A percentile compares a stretch with the other conserved stretches of the same genome.
These are phyloP conservation scores for Penicillium polonicum DNA, from an alignment of 2,329 filamentous ascomycete species.

Conservation along the genomic window DNA sequence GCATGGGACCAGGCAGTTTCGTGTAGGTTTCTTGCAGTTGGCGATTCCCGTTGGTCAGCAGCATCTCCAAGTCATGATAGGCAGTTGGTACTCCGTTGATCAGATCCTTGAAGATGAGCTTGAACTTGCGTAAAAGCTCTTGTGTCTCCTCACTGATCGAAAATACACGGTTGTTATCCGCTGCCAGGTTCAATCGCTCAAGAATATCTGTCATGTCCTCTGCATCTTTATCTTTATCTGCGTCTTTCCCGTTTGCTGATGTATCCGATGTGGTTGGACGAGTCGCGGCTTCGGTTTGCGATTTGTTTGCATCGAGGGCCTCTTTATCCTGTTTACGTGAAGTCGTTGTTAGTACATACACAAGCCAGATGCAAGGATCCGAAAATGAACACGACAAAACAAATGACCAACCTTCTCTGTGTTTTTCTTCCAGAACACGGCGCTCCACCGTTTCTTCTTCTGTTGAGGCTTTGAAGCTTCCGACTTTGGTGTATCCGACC, in stretches of 20 bases:
- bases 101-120: conserved; percentile 85
- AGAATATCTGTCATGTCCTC: conserved; percentile 76
- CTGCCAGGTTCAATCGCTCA: conserved; percentile 78
- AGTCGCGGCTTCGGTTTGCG: conserved; percentile 5
- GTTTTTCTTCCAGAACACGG: conserved; percentile 41
- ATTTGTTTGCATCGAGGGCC: not conserved
- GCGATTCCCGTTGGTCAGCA: conserved; percentile 63
- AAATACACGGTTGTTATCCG: conserved; percentile 82
- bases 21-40: conserved; percentile 64
- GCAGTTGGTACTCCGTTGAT: conserved; percentile 91
- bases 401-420: conserved; percentile 30
- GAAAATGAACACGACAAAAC: not conserved
- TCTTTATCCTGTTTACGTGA: conserved; percentile 10
- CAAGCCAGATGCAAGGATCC: not conserved
- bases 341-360: not conserved
- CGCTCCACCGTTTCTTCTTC: conserved; percentile 40
- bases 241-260: conserved; percentile 36
- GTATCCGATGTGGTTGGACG: conserved; percentile 7
- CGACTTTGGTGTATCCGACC: conserved; percentile 18
- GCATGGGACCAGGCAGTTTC: conserved; percentile 71
- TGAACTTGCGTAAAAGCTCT: conserved; percentile 79
- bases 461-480: conserved; percentile 22
- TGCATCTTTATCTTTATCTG: conserved; percentile 63
- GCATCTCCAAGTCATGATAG: conserved; percentile 78
- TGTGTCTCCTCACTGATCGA: conserved; percentile 80